Evolutionary conservation across 805 yeast species (phyloP).

Genomic region (Wickerhamomyces chambardii): DNA sequence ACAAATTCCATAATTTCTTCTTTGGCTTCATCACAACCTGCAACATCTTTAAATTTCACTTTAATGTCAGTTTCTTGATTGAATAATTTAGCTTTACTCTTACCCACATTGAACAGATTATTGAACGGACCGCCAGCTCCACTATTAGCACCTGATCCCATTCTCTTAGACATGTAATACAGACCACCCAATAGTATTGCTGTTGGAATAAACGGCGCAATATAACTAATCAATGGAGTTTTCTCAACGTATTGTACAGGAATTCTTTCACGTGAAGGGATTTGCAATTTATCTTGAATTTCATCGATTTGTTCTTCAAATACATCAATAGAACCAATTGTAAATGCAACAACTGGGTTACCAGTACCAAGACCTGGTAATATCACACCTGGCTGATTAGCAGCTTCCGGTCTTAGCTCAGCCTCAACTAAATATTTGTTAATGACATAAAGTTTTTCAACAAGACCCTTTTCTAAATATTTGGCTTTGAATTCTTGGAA

Average conservation of each 20-base stretch:
- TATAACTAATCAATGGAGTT: constrained; percentile 50
- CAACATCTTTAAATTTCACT: constrained; percentile 87
- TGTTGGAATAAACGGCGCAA: constrained; percentile 75
- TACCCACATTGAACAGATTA: constrained; percentile 65
- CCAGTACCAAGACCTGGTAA: constrained; percentile 20
- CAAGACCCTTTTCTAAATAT: constrained; percentile 70
- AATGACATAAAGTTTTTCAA: constrained; percentile 62
- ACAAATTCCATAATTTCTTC: constrained; percentile 98
- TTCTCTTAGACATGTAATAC: constrained; percentile 31
- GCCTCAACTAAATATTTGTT: constrained; percentile 70
- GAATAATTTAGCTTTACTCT: constrained; percentile 84
- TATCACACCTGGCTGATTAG: constrained; percentile 1
- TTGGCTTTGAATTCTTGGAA: constrained; percentile 83
- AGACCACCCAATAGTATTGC: constrained; percentile 71
- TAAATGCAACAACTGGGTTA: constrained; percentile 50
- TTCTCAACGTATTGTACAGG: constrained; percentile 72
- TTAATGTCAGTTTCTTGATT: constrained; percentile 89
- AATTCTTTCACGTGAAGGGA: constrained; percentile 61
- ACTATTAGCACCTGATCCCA: constrained; percentile 31
- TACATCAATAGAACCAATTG: constrained; percentile 80
- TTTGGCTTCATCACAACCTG: constrained; percentile 96
- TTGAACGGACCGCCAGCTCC: constrained; percentile 75
- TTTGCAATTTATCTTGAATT: constrained; percentile 60
- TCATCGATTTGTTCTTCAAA: constrained; percentile 78
- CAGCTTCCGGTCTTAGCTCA: constrained; percentile 38